phyloP scores from a whole-genome alignment of 257 asterid genomes.

The Avicennia marina region DNA sequence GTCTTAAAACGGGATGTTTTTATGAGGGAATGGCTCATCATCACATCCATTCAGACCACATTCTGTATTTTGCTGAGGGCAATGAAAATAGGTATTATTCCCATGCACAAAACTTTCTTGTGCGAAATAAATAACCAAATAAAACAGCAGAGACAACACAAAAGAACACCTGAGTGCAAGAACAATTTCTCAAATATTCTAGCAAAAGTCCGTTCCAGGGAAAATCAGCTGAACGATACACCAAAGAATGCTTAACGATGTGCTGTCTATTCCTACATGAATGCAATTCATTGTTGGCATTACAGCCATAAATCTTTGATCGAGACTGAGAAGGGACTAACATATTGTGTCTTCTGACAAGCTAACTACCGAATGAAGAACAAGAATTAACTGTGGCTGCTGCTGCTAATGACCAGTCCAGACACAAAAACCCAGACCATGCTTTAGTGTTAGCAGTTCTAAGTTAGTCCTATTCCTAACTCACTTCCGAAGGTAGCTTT shows the following conservation, averaged over 20 bases:
- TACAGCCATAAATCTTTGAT: not conserved
- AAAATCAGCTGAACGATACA: slow-evolving; percentile 7
- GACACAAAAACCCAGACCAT: slow-evolving; percentile 14
- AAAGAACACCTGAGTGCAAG: too few relatives aligned
- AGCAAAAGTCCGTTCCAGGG: not conserved
- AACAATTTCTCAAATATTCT: too few relatives aligned
- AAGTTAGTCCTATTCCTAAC: slow-evolving; percentile 17
- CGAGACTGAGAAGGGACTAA: not conserved
- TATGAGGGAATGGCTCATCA: too few relatives aligned
- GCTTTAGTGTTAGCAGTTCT: slow-evolving; percentile 18
- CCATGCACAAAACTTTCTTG: too few relatives aligned
- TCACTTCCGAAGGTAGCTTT: not conserved
- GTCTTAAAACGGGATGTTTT: too few relatives aligned
- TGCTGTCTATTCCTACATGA: not conserved
- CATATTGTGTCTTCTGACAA: not conserved
- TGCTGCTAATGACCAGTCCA: not conserved
- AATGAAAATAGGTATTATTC: too few relatives aligned
- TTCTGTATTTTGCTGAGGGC: too few relatives aligned
- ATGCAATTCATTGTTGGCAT: not conserved
- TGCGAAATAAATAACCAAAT: too few relatives aligned
- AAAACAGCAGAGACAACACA: too few relatives aligned
- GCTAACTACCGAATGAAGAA: not conserved
- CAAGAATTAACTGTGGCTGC: not conserved
- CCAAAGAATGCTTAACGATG: slow-evolving; percentile 15
- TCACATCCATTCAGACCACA: too few relatives aligned